Conservation (phyloP, 345 rosid species). For the Lepidium africanum region DNA sequence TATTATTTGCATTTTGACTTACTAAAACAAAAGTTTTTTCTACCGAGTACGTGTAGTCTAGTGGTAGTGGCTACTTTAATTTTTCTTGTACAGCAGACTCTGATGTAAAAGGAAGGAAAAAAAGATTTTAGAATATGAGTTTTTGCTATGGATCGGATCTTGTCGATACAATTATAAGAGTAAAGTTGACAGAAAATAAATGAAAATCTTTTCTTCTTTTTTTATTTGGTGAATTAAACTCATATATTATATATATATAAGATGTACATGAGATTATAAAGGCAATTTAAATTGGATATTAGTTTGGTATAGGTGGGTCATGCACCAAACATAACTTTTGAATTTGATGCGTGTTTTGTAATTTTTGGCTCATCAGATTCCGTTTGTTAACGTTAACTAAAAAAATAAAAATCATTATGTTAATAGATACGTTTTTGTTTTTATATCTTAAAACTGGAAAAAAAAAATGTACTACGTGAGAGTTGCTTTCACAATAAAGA, state of each 20-base stretch:
- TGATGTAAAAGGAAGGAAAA: no score
- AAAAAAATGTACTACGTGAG: background rate
- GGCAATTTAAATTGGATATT: background rate
- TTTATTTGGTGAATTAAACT: background rate
- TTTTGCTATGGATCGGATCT: no score
- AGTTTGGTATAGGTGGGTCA: constrained; percentile 15
- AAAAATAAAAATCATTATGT: background rate
- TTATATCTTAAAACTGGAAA: background rate
- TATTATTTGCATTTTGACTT: constrained; percentile 9
- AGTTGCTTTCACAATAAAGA: constrained; percentile 4
- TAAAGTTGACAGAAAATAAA: no score
- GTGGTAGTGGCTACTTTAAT: no score
- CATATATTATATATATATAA: background rate
- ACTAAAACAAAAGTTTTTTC: background rate
- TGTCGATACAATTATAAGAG: no score
- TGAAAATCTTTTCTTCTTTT: no score
- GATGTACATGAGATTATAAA: background rate
- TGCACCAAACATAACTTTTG: constrained; percentile 18
- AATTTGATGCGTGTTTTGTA: constrained; percentile 16
- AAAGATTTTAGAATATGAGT: no score
- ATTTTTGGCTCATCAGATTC: background rate
- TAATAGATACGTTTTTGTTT: background rate
- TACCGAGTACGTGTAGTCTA: no score
- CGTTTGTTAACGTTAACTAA: background rate
- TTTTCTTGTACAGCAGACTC: no score